phyloP scores from a whole-genome alignment of 257 asterid species.

The Solanum boliviense region DNA sequence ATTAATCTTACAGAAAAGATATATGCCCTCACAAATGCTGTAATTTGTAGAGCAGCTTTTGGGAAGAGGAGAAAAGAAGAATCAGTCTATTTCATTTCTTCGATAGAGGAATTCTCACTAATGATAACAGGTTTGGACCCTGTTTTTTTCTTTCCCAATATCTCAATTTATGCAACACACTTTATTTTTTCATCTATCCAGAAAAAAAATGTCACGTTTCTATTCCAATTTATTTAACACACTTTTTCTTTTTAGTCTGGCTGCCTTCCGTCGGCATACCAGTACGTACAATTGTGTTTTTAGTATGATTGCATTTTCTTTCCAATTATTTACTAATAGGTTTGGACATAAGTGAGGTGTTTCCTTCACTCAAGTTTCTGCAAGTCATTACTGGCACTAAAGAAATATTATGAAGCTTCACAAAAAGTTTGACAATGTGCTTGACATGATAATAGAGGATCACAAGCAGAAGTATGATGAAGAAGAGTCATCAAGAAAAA shows the following conservation, averaged over 20 bases:
- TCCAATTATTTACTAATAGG: not conserved
- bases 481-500: not conserved
- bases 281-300: not conserved
- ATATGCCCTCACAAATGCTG: not conserved
- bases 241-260: no score
- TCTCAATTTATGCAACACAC: not conserved
- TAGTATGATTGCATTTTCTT: not conserved
- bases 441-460: not conserved
- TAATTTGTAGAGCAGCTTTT: not conserved
- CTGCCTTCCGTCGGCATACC: no score
- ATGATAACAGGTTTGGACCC: not conserved
- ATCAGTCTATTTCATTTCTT: not conserved
- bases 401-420: not conserved
- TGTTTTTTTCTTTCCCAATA: not conserved
- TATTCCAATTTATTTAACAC: no score
- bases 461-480: not conserved
- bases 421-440: not conserved
- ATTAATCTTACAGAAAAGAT: not conserved
- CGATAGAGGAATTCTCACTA: not conserved
- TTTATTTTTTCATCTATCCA: no score
- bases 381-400: not conserved
- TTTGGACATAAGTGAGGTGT: not conserved
- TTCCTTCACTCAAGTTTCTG: not conserved
- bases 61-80: not conserved
- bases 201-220: no score